These are phyloP conservation scores for Rhodosporidiobolus sp. DNA, from an alignment of 768 basidiomycete genomes.

Conservation along the genomic window DNA sequence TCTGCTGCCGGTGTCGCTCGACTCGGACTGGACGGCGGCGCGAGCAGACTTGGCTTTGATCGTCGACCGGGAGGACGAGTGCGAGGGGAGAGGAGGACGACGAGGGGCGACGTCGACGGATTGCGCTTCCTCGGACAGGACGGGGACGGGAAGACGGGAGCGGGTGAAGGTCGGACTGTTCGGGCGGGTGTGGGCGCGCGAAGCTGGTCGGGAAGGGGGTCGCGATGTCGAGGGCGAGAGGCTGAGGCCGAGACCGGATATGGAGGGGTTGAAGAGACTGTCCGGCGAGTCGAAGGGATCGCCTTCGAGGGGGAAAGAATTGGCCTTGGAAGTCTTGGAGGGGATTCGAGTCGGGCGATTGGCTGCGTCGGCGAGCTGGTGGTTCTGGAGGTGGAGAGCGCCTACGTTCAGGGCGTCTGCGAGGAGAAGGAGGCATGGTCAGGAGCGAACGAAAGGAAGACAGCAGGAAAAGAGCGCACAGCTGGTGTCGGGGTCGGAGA, in stretches of 20 bases:
- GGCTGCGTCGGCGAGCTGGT: conserved; percentile 4
- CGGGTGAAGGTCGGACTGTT: background rate
- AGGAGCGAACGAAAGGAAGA: background rate
- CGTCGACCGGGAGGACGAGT: conserved; percentile 25
- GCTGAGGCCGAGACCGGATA: background rate
- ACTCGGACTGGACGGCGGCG: conserved; percentile 7
- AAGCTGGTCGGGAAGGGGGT: background rate
- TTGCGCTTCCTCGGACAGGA: background rate
- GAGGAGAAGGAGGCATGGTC: background rate
- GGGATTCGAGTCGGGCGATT: conserved; percentile 26
- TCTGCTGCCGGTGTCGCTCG: conserved; percentile 6
- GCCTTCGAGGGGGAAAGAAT: background rate
- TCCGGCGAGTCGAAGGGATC: background rate
- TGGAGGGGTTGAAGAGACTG: background rate
- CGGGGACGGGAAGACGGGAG: background rate
- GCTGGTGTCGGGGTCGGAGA: conserved; percentile 24
- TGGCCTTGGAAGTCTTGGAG: background rate
- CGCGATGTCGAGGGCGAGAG: conserved; percentile 3
- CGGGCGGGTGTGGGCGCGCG: conserved; percentile 10
- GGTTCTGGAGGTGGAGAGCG: conserved; percentile 22
- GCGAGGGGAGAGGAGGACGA: conserved; percentile 12
- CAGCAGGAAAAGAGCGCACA: background rate
- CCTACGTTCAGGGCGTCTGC: conserved; percentile 34
- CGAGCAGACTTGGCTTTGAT: conserved; percentile 24
- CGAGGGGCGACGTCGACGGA: background rate